Base-by-base conservation (phyloP, 257 asterid genomes). In the Nicotiana noctiflora region DNA sequence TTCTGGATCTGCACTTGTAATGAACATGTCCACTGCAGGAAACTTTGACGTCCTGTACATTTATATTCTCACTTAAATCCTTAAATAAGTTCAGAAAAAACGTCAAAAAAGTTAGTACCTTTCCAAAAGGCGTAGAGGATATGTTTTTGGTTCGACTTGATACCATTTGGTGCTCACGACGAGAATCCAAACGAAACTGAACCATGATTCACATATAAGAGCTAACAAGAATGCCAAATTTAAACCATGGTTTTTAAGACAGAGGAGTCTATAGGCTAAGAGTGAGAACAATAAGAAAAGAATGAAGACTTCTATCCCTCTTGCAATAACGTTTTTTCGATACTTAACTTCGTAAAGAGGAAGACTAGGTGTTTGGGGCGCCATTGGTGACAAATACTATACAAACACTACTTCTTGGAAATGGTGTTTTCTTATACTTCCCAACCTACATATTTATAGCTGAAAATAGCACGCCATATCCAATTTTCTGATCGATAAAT, bases 111-210 rank as follows among this genome's bases (percentile, higher is more conserved):
- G 7, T 0, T 63, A 17, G 13, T 80, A 86, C 89, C 84, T 12
- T 75, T 87, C 65, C 55, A 68, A 13, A 27, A 87, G 88, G 51
- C 82, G 82, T 60, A 72, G 62, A 0, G 88, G 86, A 62, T 80
- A 82, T 21, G 85, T 80, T 74, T 57, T 52, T 72, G 77, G 17
- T 9, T 78, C 49, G 1, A 82, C 25, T n/a, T 55, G 86, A 81
- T 10, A 84, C 88, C 88, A 87, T 79, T 87, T 87, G 65, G 49
- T 5, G 77, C 72, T 87, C 68, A 87, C 23, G 18, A 4, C 34
- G 67, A 87, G 82, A 49, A 87, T 49, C 90, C 90, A 87, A 32
- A 62, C 18, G 81, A 84, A 74, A 81, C 86, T 83, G 85, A 87
- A 87, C 90, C 90, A 84, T 57, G 86, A 62, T 53, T 87, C 90